Percentiles rank a stretch among this genome's conserved stretches.
Conservation (phyloP, 441 rosid genomes). For the Erodium moschatum region DNA sequence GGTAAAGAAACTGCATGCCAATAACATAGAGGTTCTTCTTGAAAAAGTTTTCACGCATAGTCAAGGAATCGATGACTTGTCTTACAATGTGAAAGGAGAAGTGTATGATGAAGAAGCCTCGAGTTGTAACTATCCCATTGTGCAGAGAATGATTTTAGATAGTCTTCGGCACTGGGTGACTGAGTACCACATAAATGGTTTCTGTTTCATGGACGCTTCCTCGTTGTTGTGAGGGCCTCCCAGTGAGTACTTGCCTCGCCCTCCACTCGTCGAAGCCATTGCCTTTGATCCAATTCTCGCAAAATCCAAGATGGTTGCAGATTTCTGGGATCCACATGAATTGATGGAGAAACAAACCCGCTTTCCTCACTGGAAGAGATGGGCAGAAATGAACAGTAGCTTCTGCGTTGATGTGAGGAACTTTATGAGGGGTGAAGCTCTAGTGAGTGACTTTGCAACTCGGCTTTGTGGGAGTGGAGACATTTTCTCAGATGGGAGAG, state of each 20-base stretch:
- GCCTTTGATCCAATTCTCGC: slow-evolving; percentile 81
- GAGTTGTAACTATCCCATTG: slow-evolving; percentile 67
- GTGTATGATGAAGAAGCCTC: slow-evolving; percentile 29
- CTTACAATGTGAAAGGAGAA: slow-evolving; percentile 26
- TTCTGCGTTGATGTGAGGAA: slow-evolving; percentile 59
- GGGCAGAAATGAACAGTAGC: slow-evolving; percentile 66
- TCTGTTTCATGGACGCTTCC: slow-evolving; percentile 70
- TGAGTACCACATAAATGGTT: slow-evolving; percentile 80
- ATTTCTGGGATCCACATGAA: slow-evolving; percentile 56
- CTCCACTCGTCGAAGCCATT: slow-evolving; percentile 80
- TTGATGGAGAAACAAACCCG: slow-evolving; percentile 30
- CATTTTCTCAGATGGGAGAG: slow-evolving; percentile 65
- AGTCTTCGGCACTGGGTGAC: slow-evolving; percentile 76
- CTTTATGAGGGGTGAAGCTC: slow-evolving; percentile 63
- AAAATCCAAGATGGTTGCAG: slow-evolving; percentile 63
- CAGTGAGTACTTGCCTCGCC: slow-evolving; percentile 63
- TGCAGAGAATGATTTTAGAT: slow-evolving; percentile 59
- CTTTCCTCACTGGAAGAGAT: slow-evolving; percentile 90
- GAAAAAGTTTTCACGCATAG: slow-evolving; percentile 76
- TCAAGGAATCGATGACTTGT: slow-evolving; percentile 67
- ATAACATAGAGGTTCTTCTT: slow-evolving; percentile 67
- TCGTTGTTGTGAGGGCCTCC: slow-evolving; percentile 53
- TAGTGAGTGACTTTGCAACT: slow-evolving; percentile 71
- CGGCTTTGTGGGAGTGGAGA: slow-evolving; percentile 90
- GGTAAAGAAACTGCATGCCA: slow-evolving; percentile 70